Base-by-base conservation (phyloP, 1,139 yeast genomes). In the Yamadazyma pseudoaaseri region DNA sequence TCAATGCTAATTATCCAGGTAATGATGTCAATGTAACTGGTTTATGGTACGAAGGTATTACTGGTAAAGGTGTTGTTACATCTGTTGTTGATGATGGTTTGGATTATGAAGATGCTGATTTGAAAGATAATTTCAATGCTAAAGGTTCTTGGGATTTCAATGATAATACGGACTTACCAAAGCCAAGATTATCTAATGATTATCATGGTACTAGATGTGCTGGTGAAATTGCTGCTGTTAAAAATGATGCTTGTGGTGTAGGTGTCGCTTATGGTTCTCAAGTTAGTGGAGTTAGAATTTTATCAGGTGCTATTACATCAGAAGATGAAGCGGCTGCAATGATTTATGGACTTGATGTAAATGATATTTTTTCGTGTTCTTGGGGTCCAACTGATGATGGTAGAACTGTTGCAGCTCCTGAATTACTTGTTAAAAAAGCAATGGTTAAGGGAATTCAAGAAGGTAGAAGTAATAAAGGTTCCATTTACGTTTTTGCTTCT, bases 381-480 rank as follows among this genome's bases (percentile, higher is more conserved):
- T 94, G 99, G 99, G 99, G 99, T 2, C 99, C 99, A 1, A 76
- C 90, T 1, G 99, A 94, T 57, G 86, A 90, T 56, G 99, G 98
- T 0, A 70, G 59, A 41, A 78, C 96, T 0, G 76, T 92, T 70
- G 87, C 86, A 30, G 95, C 78, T 5, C 98, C 98, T 0, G 86
- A 87, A 16, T 55, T 64, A 23, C 51, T 90, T 22, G 96, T 92
- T 8, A 76, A 78, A 48, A 79, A 85, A 44, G 95, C 98, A 1
- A 73, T 94, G 60, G 57, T 86, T 14, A 82, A 81, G 51, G 97
- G 97, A 33, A 71, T 87, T n/a, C 81, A 76, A 44, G 79, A 84
- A 18, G 99, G 99, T 13, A 73, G 99, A 45, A 58, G 70, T 12
- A 77, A 80, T 6, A 82, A 83, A 52, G 99, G 99, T 16, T 79